A percentile compares a stretch with the other conserved stretches of the same genome.
Conservation (phyloP, 257 asterid species). For the Knoxia roxburghii region DNA sequence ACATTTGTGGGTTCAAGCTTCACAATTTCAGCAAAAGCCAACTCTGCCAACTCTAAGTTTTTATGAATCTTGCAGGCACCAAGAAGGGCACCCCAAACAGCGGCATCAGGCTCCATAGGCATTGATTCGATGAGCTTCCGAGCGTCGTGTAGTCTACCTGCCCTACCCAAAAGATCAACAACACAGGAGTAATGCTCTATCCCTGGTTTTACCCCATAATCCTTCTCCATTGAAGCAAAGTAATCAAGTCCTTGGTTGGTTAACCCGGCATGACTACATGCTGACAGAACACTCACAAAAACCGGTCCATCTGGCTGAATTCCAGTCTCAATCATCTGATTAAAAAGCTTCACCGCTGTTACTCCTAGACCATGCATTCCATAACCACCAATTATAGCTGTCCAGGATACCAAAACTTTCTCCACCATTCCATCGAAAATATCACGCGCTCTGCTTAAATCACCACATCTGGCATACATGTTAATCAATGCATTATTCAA, state of each 20-base stretch:
- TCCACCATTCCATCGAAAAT: slow-evolving; percentile 54
- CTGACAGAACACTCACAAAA: slow-evolving; percentile 62
- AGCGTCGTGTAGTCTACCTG: slow-evolving; percentile 70
- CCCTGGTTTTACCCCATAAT: slow-evolving; percentile 43
- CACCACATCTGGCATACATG: slow-evolving; percentile 90
- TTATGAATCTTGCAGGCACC: slow-evolving; percentile 93
- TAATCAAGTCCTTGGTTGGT: slow-evolving; percentile 61
- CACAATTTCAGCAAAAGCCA: slow-evolving; percentile 63
- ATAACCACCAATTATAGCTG: slow-evolving; percentile 77
- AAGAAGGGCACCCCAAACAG: slow-evolving; percentile 94
- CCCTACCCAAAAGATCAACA: slow-evolving; percentile 84
- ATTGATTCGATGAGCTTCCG: slow-evolving; percentile 44
- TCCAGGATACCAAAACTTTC: slow-evolving; percentile 84
- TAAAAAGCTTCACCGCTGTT: slow-evolving; percentile 61
- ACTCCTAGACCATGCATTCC: slow-evolving; percentile 85
- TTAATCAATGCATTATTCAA: slow-evolving; percentile 68
- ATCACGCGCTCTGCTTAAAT: slow-evolving; percentile 55
- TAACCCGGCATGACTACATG: slow-evolving; percentile 89
- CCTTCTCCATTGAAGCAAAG: slow-evolving; percentile 56
- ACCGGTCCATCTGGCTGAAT: slow-evolving; percentile 62
- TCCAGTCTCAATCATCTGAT: slow-evolving; percentile 54
- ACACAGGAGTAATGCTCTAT: slow-evolving; percentile 76
- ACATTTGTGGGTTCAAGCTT: slow-evolving; percentile 71
- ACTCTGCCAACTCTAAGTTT: slow-evolving; percentile 59
- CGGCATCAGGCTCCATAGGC: slow-evolving; percentile 75